Base-by-base conservation (phyloP, 1,284 basidiomycete genomes). In the Leccinum cinnamomeum region DNA sequence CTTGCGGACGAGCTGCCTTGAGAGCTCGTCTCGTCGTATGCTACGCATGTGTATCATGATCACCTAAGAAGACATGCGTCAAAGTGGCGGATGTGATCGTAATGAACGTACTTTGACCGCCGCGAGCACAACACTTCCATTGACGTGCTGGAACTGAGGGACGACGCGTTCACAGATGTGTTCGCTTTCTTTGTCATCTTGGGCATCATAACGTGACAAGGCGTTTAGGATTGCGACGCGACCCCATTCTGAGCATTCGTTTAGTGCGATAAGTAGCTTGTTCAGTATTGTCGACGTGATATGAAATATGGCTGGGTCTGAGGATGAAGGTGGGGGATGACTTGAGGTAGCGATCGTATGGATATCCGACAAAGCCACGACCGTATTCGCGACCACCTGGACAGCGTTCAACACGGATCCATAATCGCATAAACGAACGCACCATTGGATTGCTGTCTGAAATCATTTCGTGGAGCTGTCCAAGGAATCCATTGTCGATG, bases 201-300 rank as follows among this genome's bases (percentile, higher is more conserved):
- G 79, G 0, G 94, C 86, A 56, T 82, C 83, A 77, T 98, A 99
- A 57, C 93, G 86, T 8, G 93, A 84, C 50, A 99, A 79, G 0
- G 94, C 93, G 63, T 91, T 91, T 59, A 99, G 79, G 57, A 99
- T 90, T 1, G 95, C 94, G 23, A 99, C 95, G 62, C 97, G 86
- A 37, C 97, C 97, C 97, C 97, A 99, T 79, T 99, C 97, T 0
- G 97, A 97, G 75, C 97, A 98, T 78, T 98, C 97, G 75, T 98
- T 98, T 39, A 99, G 83, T 2, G 97, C 97, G 59, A 98, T 91
- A 62, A 99, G 83, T 4, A 99, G 85, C 76, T 97, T 98, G 75
- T 86, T 90, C 62, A 99, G 84, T 56, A 96, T 86, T 1, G 86
- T 77, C 23, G 87, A 79, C 55, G 95, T 95, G 72, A 99, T 94